Conservation (phyloP, 177 flowering plant species). For the Tripterygium wilfordii region DNA sequence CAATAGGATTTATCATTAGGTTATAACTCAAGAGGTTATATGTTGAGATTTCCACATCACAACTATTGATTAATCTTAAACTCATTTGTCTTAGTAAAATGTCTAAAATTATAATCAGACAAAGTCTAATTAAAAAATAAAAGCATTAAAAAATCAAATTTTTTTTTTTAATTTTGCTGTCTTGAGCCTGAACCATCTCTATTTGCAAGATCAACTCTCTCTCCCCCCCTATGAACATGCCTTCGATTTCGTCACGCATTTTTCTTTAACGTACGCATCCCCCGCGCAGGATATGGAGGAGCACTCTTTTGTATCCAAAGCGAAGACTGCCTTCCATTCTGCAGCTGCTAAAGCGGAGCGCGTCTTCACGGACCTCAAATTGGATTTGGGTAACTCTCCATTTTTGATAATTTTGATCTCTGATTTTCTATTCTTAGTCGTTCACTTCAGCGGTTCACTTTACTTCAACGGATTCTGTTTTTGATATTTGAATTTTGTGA, state of each 20-base stretch:
- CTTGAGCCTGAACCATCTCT: background rate
- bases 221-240: constrained; percentile 5
- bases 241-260: constrained; percentile 4
- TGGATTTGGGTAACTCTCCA: constrained; percentile 25
- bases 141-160: background rate
- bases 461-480: background rate
- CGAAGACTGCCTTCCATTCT: constrained; percentile 89
- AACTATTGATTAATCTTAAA: too few species aligned
- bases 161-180: background rate
- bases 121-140: background rate
- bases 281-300: constrained; percentile 39
- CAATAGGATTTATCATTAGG: too few species aligned
- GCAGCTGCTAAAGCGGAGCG: constrained; percentile 96
- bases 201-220: constrained; percentile 4
- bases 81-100: too few species aligned
- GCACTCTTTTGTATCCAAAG: constrained; percentile 64
- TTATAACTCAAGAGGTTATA: too few species aligned
- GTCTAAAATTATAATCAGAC: too few species aligned
- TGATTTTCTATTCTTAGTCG: constrained; percentile 3
- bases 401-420: constrained; percentile 3
- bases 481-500: background rate
- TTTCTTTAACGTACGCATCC: constrained; percentile 10
- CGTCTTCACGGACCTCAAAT: constrained; percentile 68
- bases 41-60: too few species aligned
- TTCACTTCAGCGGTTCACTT: background rate